phyloP scores from a whole-genome alignment of 129 eudicot species.

The Apium graveolens region DNA sequence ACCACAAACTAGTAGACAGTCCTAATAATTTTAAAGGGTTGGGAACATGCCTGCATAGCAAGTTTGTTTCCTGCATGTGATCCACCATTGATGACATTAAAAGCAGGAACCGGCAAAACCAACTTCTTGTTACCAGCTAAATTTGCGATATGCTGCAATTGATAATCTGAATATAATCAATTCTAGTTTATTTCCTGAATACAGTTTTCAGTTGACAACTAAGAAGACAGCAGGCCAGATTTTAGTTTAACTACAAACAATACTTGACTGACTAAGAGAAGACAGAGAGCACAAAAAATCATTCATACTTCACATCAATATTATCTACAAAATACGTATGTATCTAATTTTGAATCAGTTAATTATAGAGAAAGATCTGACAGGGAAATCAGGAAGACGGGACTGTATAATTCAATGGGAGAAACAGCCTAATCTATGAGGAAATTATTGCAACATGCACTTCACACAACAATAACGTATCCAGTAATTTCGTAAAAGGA shows the following conservation, averaged over 20 bases:
- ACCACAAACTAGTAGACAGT: background rate
- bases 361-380: background rate
- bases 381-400: background rate
- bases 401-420: background rate
- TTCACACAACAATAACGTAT: background rate
- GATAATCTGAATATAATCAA: background rate
- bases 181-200: background rate
- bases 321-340: background rate
- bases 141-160: conserved; percentile 82
- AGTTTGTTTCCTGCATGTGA: conserved; percentile 99
- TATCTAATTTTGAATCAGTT: background rate
- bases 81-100: conserved; percentile 97
- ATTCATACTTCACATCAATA: background rate
- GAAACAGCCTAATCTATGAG: background rate
- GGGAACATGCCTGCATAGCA: conserved; percentile 79
- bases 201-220: background rate
- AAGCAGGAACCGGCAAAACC: conserved; percentile 97
- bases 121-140: conserved; percentile 89
- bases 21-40: background rate
- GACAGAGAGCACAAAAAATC: background rate
- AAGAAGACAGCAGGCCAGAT: background rate
- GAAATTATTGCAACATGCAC: background rate
- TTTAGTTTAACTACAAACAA: background rate
- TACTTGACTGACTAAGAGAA: background rate
- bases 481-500: background rate